phyloP scores from a whole-genome alignment of 1,139 yeast species.

The Kurtzmaniella natalensis region DNA sequence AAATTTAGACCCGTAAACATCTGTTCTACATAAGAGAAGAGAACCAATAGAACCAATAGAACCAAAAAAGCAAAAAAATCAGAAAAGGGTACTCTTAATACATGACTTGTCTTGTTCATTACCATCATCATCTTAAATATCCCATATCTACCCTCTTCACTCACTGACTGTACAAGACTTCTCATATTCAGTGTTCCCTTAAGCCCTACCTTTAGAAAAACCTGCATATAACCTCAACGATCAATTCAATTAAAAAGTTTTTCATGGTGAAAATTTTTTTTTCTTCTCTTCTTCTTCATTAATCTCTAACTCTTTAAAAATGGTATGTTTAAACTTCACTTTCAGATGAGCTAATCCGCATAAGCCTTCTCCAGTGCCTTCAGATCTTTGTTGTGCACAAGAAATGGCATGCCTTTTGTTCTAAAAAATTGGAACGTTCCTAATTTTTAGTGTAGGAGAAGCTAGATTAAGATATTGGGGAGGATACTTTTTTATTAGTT shows the following conservation, averaged over 20 bases:
- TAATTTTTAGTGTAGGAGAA: slow-evolving; percentile 5
- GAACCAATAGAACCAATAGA: too few species aligned
- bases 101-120: too few species aligned
- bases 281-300: slow-evolving; percentile 1
- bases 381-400: slow-evolving; percentile 27
- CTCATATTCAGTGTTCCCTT: too few species aligned
- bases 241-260: background rate
- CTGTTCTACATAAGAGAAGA: too few species aligned
- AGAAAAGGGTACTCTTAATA: too few species aligned
- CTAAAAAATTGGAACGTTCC: slow-evolving; percentile 8
- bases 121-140: too few species aligned
- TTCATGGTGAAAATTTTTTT: background rate
- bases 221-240: background rate
- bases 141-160: too few species aligned
- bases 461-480: background rate
- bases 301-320: slow-evolving; percentile 10
- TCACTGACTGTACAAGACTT: too few species aligned
- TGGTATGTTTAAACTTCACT: slow-evolving; percentile 27
- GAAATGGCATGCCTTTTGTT: slow-evolving; percentile 28
- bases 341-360: slow-evolving; percentile 20
- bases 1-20: too few species aligned
- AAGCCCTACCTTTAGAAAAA: too few species aligned
- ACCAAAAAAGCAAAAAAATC: too few species aligned
- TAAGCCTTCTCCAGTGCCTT: slow-evolving; percentile 12
- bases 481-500: background rate